Conservation (phyloP, 371 early-diverging fungal species). For the Smittium culicis region DNA sequence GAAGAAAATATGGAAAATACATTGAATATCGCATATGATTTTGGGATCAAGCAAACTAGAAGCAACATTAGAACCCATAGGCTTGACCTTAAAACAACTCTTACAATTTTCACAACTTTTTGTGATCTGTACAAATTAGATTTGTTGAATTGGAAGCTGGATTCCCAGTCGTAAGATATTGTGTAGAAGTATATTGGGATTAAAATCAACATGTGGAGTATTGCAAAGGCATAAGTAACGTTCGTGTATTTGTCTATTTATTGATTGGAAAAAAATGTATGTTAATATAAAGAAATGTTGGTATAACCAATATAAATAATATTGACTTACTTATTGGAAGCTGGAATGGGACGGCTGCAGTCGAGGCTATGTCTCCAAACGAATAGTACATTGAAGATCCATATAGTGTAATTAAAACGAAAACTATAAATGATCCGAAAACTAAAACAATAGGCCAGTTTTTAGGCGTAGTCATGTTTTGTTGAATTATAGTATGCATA, state of each 20-base stretch:
- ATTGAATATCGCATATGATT: constrained; percentile 6
- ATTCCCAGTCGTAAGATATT: constrained; percentile 11
- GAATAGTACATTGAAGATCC: constrained; percentile 7
- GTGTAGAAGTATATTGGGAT: constrained; percentile 10
- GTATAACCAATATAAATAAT: neutral
- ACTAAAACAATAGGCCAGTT: constrained; percentile 11
- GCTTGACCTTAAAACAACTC: neutral
- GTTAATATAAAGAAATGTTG: neutral
- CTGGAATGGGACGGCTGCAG: constrained; percentile 5
- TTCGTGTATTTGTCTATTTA: neutral
- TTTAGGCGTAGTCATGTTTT: constrained; percentile 10
- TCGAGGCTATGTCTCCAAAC: constrained; percentile 3
- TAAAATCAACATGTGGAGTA: neutral
- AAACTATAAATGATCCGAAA: neutral
- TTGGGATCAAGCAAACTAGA: constrained; percentile 3
- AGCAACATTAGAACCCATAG: constrained; percentile 5
- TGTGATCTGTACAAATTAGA: neutral
- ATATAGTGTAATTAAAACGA: neutral
- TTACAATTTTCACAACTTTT: neutral
- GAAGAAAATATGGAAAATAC: neutral
- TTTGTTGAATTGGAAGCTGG: constrained; percentile 2
- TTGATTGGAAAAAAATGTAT: neutral
- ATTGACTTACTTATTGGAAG: constrained; percentile 9
- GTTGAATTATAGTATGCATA: constrained; percentile 9
- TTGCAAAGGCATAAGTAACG: neutral